Conservation (phyloP, 176 grass and related monocot species). For the Sorghum bicolor region DNA sequence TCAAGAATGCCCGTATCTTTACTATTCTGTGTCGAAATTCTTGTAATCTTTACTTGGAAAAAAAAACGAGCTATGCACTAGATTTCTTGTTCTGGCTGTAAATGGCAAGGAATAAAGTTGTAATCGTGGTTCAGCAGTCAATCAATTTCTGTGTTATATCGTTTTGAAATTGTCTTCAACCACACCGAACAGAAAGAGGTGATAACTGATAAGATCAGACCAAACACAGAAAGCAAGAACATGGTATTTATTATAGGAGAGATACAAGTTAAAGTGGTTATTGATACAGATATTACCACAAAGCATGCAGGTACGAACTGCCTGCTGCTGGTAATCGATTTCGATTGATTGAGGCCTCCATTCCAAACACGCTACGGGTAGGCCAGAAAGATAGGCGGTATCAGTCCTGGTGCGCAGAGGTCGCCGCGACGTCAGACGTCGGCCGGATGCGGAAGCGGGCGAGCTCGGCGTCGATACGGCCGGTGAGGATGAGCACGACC, state of each 20-base stretch:
- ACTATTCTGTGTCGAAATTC: neutral
- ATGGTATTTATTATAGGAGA: neutral
- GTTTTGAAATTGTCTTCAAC: neutral
- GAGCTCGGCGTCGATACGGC: slow-evolving; percentile 67
- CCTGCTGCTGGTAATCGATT: neutral
- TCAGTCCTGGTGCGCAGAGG: slow-evolving; percentile 21
- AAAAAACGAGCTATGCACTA: neutral
- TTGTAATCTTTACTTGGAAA: neutral
- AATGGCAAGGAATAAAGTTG: slow-evolving; percentile 2
- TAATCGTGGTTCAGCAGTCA: neutral
- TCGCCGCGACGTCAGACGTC: neutral
- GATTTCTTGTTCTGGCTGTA: neutral
- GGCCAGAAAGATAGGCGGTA: neutral
- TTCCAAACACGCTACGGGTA: neutral
- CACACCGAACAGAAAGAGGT: neutral
- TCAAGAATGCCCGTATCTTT: neutral
- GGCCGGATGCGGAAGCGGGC: slow-evolving; percentile 44
- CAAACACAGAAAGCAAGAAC: slow-evolving; percentile 1
- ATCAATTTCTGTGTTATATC: neutral
- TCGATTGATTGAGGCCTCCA: neutral
- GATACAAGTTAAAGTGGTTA: neutral
- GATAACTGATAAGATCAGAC: neutral
- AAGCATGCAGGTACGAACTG: neutral
- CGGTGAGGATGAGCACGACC: slow-evolving; percentile 68
- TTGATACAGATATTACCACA: neutral